Evolutionary conservation across 148 eudicot genomes (phyloP).

Genomic region (Heliosperma pusillum): DNA sequence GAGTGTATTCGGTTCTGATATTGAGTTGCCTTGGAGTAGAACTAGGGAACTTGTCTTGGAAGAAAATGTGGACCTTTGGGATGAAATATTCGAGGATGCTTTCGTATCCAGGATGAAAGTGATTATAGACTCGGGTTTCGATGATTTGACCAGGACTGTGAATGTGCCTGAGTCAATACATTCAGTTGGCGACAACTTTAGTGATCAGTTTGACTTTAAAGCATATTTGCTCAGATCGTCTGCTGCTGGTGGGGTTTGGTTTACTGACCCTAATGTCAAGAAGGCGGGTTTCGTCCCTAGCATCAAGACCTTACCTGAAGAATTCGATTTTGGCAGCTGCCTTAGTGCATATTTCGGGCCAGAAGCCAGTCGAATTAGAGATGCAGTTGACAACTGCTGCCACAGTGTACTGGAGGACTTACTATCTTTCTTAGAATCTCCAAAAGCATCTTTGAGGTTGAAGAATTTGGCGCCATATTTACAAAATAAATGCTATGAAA

Average conservation of each 20-base stretch:
- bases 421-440: constrained; percentile 81
- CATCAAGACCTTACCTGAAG: constrained; percentile 45
- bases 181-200: constrained; percentile 40
- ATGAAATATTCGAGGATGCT: constrained; percentile 91
- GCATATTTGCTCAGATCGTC: constrained; percentile 57
- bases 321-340: constrained; percentile 70
- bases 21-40: constrained; percentile 95
- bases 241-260: constrained; percentile 85
- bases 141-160: constrained; percentile 43
- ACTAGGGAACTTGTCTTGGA: constrained; percentile 90
- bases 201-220: constrained; percentile 42
- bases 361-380: constrained; percentile 77
- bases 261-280: constrained; percentile 53
- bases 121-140: constrained; percentile 57
- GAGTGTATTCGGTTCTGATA: constrained; percentile 90
- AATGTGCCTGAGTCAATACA: constrained; percentile 55
- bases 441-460: constrained; percentile 77
- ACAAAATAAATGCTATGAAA: constrained; percentile 69
- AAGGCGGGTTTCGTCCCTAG: constrained; percentile 43
- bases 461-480: constrained; percentile 66
- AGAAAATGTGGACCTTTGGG: constrained; percentile 88
- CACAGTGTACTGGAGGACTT: constrained; percentile 73
- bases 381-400: constrained; percentile 80
- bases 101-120: constrained; percentile 81
- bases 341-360: constrained; percentile 81